Conservation (phyloP, 2,329 filamentous ascomycete genomes). For the Ophiostoma angusticollis region DNA sequence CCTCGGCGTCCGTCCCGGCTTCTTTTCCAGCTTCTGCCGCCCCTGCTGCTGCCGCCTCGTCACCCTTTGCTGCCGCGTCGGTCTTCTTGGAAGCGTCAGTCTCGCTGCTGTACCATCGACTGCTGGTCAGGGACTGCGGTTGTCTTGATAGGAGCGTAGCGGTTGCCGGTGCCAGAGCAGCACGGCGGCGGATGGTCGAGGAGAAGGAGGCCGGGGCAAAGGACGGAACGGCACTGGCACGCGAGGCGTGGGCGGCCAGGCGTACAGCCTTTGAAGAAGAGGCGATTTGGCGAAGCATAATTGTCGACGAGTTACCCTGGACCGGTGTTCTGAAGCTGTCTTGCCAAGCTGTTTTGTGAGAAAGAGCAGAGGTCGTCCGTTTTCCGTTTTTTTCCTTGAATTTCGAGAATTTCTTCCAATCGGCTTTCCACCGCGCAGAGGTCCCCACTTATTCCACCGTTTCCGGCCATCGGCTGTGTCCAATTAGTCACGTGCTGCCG, state of each 20-base stretch:
- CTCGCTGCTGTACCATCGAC: slow-evolving; percentile 35
- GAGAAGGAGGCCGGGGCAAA: slow-evolving; percentile 18
- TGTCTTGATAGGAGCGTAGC: slow-evolving; percentile 4
- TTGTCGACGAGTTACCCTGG: too few relatives aligned
- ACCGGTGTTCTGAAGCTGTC: too few relatives aligned
- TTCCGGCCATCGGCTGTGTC: neutral
- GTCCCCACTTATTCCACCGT: neutral
- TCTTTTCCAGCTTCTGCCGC: slow-evolving; percentile 19
- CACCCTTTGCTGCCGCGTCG: slow-evolving; percentile 9
- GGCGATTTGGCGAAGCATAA: slow-evolving; percentile 11
- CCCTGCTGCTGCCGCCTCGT: too few relatives aligned
- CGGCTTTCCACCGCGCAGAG: neutral
- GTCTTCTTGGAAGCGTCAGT: slow-evolving; percentile 20
- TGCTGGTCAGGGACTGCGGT: neutral
- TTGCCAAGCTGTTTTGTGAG: too few relatives aligned
- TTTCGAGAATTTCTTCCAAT: too few relatives aligned
- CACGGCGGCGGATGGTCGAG: neutral
- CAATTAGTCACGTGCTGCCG: too few relatives aligned
- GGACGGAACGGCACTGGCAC: neutral
- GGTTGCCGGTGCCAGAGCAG: slow-evolving; percentile 3
- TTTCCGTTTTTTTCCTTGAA: too few relatives aligned
- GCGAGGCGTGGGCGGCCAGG: slow-evolving; percentile 7
- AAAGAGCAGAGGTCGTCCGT: neutral
- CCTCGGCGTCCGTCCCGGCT: slow-evolving; percentile 15
- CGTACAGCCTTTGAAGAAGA: slow-evolving; percentile 9